Evolutionary conservation across 805 yeast genomes (phyloP).

Genomic region (Suhomyces faveliae): DNA sequence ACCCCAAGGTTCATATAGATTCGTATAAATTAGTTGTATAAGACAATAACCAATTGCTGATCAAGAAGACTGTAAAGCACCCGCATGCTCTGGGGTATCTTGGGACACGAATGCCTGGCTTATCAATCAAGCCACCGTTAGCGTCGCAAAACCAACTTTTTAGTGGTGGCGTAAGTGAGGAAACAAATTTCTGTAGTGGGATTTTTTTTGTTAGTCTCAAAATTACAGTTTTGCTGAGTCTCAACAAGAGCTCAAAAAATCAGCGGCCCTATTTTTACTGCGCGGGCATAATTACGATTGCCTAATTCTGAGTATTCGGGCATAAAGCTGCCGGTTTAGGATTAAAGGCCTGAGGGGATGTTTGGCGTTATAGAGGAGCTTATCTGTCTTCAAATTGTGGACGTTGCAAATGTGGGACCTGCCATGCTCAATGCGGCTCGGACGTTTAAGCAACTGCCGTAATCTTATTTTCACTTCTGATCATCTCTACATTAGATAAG

Average conservation of each 20-base stretch:
- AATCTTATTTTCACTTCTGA: not conserved
- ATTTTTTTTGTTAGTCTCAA: not conserved
- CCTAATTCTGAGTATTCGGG: not conserved
- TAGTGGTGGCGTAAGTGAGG: not conserved
- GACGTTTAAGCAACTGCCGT: not conserved
- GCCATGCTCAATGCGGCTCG: not conserved
- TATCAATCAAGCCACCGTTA: not conserved
- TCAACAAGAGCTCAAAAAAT: not conserved
- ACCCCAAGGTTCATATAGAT: not conserved
- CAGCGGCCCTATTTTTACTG: not conserved
- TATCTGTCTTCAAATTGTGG: too few species aligned
- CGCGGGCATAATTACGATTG: not conserved
- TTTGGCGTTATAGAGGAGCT: too few species aligned
- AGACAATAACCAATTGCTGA: not conserved
- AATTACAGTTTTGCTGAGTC: not conserved
- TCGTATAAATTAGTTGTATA: not conserved
- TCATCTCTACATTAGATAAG: not conserved
- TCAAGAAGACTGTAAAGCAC: too few species aligned
- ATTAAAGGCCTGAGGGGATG: too few species aligned
- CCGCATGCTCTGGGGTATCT: too few species aligned
- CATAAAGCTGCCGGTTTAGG: not conserved
- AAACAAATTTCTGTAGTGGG: not conserved
- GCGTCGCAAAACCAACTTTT: not conserved
- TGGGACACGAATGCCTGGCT: too few species aligned
- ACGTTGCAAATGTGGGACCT: not conserved